Conservation (phyloP, 495 filamentous ascomycete genomes). For the Trypethelium eluteriae region DNA sequence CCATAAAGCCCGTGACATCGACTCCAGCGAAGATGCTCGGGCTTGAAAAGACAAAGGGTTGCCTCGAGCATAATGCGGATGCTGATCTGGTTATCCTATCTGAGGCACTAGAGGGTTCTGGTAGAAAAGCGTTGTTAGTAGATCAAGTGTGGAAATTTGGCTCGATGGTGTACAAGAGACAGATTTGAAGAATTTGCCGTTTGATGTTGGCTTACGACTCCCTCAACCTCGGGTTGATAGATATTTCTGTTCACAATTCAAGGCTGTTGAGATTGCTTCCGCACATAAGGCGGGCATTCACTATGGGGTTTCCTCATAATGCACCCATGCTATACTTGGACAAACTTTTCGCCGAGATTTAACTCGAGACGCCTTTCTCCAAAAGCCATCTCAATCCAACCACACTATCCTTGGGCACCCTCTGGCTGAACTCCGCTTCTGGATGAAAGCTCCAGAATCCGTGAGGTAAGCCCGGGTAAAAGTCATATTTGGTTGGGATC, state of each 20-base stretch:
- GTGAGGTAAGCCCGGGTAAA: conserved; percentile 43
- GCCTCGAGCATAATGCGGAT: conserved; percentile 60
- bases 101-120: conserved; percentile 41
- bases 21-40: conserved; percentile 69
- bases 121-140: conserved; percentile 48
- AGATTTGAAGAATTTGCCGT: neutral
- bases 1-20: conserved; percentile 60
- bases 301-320: neutral
- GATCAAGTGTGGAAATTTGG: conserved; percentile 78
- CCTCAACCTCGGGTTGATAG: neutral
- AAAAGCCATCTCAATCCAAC: conserved; percentile 28
- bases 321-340: neutral
- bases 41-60: conserved; percentile 58
- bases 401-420: conserved; percentile 27
- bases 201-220: neutral
- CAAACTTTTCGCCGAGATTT: neutral
- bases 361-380: neutral
- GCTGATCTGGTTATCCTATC: conserved; percentile 70
- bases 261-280: neutral
- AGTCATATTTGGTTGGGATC: conserved; percentile 35
- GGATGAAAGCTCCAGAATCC: conserved; percentile 34
- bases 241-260: neutral
- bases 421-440: conserved; percentile 17
- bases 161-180: conserved; percentile 17
- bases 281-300: neutral